These are phyloP conservation scores for Persicaria maculosa DNA, from an alignment of 148 eudicot species.

Conservation along the genomic window DNA sequence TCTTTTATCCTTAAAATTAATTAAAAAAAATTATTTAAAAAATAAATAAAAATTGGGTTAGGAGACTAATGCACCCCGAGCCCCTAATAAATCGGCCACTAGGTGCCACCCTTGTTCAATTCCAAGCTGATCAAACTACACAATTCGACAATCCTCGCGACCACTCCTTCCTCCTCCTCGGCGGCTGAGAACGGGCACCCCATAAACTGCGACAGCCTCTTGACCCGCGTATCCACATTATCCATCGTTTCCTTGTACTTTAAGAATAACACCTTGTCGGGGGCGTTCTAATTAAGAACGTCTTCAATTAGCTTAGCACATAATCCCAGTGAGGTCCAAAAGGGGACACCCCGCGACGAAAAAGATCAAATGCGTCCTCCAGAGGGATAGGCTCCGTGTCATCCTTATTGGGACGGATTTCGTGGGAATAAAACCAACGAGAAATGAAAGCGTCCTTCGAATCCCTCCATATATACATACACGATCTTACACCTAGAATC, in stretches of 20 bases:
- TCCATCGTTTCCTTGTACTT: conserved; percentile 39
- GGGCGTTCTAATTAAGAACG: not conserved
- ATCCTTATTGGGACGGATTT: conserved; percentile 4
- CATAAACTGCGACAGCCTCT: conserved; percentile 23
- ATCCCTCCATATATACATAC: conserved; percentile 42
- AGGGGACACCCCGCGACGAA: not conserved
- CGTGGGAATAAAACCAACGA: conserved; percentile 37
- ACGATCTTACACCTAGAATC: conserved; percentile 27
- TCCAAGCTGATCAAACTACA: conserved; percentile 40
- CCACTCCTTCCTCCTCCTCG: not conserved
- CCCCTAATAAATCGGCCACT: too few relatives aligned
- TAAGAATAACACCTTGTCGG: conserved; percentile 24
- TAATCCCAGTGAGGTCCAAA: not conserved
- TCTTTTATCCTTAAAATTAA: too few relatives aligned
- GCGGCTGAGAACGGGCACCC: not conserved
- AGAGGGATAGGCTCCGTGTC: not conserved
- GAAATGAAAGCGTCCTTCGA: conserved; percentile 47
- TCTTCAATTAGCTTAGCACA: not conserved
- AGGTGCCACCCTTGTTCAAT: conserved; percentile 26
- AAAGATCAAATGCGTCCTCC: not conserved
- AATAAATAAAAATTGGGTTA: too few relatives aligned
- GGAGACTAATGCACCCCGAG: too few relatives aligned
- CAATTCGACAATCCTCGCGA: not conserved
- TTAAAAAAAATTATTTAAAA: too few relatives aligned
- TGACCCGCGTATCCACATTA: conserved; percentile 23